Evolutionary conservation across 805 yeast species (phyloP).

Genomic region (Starmerella tilneyi): DNA sequence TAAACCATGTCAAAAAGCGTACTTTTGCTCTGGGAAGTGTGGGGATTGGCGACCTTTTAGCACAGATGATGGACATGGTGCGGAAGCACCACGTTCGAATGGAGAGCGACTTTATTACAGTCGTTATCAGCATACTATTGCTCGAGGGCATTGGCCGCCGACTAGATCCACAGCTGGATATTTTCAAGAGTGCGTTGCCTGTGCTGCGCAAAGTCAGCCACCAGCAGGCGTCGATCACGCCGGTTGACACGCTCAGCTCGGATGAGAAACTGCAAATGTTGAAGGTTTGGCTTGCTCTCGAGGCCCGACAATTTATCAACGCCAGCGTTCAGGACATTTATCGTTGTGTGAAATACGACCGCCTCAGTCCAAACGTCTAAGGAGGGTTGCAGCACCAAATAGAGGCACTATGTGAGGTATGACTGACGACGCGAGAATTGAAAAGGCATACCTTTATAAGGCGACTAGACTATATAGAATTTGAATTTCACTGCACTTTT

Average conservation of each 20-base stretch:
- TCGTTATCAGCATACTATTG: constrained; percentile 82
- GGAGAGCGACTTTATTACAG: constrained; percentile 95
- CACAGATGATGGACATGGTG: constrained; percentile 82
- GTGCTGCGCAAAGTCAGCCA: constrained; percentile 61
- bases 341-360: constrained; percentile 51
- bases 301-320: constrained; percentile 73
- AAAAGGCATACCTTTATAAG: no score
- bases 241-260: constrained; percentile 35
- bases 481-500: no score
- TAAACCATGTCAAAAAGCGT: constrained; percentile 66
- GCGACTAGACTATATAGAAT: no score
- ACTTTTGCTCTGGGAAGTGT: constrained; percentile 89
- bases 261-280: constrained; percentile 63
- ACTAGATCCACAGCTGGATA: constrained; percentile 82
- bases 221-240: constrained; percentile 42
- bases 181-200: constrained; percentile 88
- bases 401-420: no score
- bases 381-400: no score
- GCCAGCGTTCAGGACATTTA: constrained; percentile 66
- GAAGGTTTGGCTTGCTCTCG: constrained; percentile 83
- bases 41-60: constrained; percentile 81
- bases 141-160: constrained; percentile 94
- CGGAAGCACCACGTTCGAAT: constrained; percentile 87
- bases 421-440: no score
- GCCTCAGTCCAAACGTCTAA: constrained; percentile 53